Base-by-base conservation (phyloP, 305 asterid species). In the Andrographis paniculata region DNA sequence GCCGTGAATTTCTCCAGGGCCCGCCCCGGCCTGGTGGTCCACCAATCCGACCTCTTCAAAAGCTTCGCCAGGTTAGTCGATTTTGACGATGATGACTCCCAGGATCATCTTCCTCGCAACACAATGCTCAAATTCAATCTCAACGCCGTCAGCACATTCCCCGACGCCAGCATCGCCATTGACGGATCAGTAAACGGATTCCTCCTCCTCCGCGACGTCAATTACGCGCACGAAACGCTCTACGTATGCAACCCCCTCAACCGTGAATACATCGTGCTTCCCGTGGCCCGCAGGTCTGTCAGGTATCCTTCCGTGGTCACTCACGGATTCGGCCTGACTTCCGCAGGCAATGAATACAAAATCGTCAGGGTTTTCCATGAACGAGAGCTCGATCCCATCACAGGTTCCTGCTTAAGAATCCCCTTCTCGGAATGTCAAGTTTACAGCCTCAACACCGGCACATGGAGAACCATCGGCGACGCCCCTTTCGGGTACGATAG, bases 1-100 rank as follows among this genome's bases (percentile, higher is more conserved):
- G 39, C 39, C n/a, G 15, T 35, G 15, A n/a, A 35, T 11, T 35
- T 15, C 14, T 35, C 39, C 39, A 35, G 39, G 39, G 39, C 39
- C 39, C 39, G 39, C 12, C 39, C 39, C 39, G 39, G 39, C 39
- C 39, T 35, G 39, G 39, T 35, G 39, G 11, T 35, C 3, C 15
- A 35, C 5, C 39, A 35, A 35, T 35, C 39, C 39, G 39, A 35
- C 15, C n/a, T 35, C 15, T 35, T 2, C 39, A 35, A 35, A 1
- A 35, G 5, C 4, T 35, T 35, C 15, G 11, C 14, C 39, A 35
- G 39, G 39, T 2, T 35, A 14, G 39, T 11, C 15, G 39, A 35
- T 14, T 35, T 35, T 28, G 33, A 28, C 7, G 33, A 28, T 35
- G 39, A 35, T 11, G 15, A 11, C 15, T 6, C 15, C 39, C 39